Percentiles rank a stretch among this genome's conserved stretches.
Conservation (phyloP, 2,329 filamentous ascomycete genomes). For the Septoria linicola region DNA sequence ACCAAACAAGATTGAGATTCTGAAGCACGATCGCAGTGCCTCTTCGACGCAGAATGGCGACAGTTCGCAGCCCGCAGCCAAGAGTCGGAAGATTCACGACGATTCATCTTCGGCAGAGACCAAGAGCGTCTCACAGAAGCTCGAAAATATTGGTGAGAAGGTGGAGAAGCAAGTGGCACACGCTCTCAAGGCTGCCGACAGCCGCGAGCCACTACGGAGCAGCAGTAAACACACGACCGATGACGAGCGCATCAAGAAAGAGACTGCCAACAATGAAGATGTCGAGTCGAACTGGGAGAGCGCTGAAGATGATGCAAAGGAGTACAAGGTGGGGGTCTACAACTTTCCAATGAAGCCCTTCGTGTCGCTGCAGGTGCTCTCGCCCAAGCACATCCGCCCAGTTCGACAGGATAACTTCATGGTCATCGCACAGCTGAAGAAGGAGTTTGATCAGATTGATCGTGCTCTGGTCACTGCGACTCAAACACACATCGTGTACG, state of each 20-base stretch:
- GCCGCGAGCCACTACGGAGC: conserved; percentile 47
- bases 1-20: conserved; percentile 45
- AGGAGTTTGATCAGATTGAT: conserved; percentile 96
- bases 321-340: conserved; percentile 68
- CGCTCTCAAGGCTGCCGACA: conserved; percentile 58
- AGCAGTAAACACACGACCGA: conserved; percentile 36
- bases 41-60: conserved; percentile 35
- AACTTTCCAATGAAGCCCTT: conserved; percentile 98
- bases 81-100: conserved; percentile 37
- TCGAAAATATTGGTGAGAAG: conserved; percentile 63
- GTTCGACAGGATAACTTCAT: conserved; percentile 80
- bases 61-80: conserved; percentile 32
- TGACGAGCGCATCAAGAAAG: conserved; percentile 59
- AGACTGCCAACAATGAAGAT: conserved; percentile 61
- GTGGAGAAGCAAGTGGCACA: conserved; percentile 63
- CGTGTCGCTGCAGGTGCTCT: conserved; percentile 76
- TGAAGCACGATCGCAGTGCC: conserved; percentile 46
- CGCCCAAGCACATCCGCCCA: conserved; percentile 56
- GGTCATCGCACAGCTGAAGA: conserved; percentile 92
- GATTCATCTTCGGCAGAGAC: conserved; percentile 15
- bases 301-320: conserved; percentile 72
- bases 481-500: conserved; percentile 88
- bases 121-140: conserved; percentile 70
- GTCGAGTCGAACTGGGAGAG: conserved; percentile 73
- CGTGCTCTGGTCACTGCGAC: conserved; percentile 88